Percentiles rank a stretch among this genome's conserved stretches.
These are phyloP conservation scores for Malassezia slooffiae DNA, from an alignment of 1,284 basidiomycete species.

Conservation along the genomic window DNA sequence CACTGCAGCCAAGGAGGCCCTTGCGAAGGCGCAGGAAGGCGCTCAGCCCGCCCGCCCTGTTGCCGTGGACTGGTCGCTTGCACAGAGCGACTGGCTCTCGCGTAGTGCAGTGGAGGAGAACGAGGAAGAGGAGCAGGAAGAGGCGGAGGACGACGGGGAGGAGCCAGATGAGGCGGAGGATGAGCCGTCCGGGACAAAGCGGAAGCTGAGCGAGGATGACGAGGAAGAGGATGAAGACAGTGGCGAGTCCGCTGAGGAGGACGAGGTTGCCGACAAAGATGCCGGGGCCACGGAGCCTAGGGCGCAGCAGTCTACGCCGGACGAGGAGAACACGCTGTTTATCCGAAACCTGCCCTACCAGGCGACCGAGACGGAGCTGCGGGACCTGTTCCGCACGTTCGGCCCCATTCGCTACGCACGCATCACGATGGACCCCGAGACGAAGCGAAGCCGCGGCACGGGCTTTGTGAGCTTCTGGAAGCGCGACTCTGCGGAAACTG, in stretches of 20 bases:
- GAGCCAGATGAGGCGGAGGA: not conserved
- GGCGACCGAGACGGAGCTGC: constrained; percentile 50
- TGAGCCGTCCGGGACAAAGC: not conserved
- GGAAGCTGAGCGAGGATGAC: constrained; percentile 10
- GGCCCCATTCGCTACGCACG: constrained; percentile 87
- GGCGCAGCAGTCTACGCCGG: constrained; percentile 30
- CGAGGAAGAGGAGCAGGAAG: constrained; percentile 24
- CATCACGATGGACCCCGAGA: constrained; percentile 73
- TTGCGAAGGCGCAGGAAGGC: constrained; percentile 21
- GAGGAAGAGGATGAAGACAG: constrained; percentile 31
- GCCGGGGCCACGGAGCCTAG: constrained; percentile 39
- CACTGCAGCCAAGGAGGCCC: constrained; percentile 54
- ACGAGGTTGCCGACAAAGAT: constrained; percentile 49
- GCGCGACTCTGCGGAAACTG: constrained; percentile 73
- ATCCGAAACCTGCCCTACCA: constrained; percentile 86
- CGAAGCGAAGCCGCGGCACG: constrained; percentile 78
- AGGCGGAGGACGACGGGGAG: constrained; percentile 9
- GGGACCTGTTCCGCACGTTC: constrained; percentile 53
- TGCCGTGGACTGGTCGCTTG: constrained; percentile 92
- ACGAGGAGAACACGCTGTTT: constrained; percentile 74
- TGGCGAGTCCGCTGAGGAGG: too few relatives aligned
- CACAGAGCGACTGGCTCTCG: constrained; percentile 82
- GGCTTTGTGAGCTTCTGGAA: constrained; percentile 99
- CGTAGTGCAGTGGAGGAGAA: constrained; percentile 45
- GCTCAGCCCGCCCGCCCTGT: constrained; percentile 57